Evolutionary conservation across 768 basidiomycete genomes (phyloP).

Genomic region (Pleurotus giganteus): DNA sequence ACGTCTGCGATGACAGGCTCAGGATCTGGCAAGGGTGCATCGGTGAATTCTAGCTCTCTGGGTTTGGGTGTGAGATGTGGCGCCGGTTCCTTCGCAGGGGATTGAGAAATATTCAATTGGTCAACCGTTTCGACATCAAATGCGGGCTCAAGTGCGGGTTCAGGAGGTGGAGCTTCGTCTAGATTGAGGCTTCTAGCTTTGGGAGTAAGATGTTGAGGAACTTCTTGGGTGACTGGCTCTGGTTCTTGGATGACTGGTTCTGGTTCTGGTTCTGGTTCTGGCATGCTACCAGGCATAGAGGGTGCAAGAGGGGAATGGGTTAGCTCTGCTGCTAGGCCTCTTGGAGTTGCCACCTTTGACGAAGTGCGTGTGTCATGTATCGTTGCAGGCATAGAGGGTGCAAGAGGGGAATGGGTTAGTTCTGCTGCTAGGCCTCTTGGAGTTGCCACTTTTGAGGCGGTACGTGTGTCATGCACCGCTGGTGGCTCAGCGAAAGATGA

Average conservation of each 20-base stretch:
- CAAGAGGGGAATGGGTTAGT: not conserved
- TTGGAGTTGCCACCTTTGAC: not conserved
- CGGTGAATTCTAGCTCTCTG: not conserved
- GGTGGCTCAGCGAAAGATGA: not conserved
- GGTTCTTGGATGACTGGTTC: not conserved
- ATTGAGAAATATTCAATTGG: not conserved
- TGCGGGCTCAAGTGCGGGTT: not conserved
- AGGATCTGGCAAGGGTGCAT: slow-evolving; percentile 5
- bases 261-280: slow-evolving; percentile 3
- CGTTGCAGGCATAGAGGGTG: not conserved
- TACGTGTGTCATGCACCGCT: not conserved
- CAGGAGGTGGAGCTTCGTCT: not conserved
- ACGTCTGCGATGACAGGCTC: not conserved
- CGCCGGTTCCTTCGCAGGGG: not conserved
- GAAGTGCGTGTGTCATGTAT: not conserved
- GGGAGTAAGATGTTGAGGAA: not conserved
- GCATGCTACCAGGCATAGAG: not conserved
- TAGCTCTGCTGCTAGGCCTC: not conserved
- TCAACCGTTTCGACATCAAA: not conserved
- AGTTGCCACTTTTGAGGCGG: not conserved
- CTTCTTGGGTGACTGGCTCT: not conserved
- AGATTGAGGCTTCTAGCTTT: not conserved
- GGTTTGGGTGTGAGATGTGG: slow-evolving; percentile 1
- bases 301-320: not conserved
- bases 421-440: not conserved